Conservation (phyloP, 306 rosid species). For the Dryas octopetala region DNA sequence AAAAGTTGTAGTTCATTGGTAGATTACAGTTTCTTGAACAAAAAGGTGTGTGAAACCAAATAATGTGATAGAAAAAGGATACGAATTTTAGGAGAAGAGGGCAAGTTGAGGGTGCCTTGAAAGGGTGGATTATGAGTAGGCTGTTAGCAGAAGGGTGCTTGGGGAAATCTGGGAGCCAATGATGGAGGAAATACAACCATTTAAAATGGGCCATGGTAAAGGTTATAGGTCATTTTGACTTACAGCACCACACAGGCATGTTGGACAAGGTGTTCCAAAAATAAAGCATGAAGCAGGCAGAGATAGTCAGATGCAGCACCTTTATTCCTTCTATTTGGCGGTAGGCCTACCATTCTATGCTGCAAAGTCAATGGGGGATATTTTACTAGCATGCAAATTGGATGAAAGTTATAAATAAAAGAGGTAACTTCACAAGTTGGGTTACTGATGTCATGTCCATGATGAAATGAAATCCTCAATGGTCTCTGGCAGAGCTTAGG, state of each 20-base stretch:
- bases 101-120: background rate
- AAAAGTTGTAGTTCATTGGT: background rate
- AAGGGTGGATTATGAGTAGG: background rate
- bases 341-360: background rate
- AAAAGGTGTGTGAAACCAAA: background rate
- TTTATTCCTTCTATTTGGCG: background rate
- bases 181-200: background rate
- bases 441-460: background rate
- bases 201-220: background rate
- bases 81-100: background rate
- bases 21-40: background rate
- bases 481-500: background rate
- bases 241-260: background rate
- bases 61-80: background rate
- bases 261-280: conserved; percentile 2
- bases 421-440: background rate
- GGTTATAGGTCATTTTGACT: background rate
- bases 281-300: background rate
- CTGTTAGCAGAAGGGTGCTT: background rate
- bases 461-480: background rate
- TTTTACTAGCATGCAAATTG: background rate
- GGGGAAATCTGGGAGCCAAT: background rate
- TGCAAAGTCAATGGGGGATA: background rate
- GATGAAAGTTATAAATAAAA: background rate
- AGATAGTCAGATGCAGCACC: background rate